Conservation (phyloP, 2,329 filamentous ascomycete genomes). For the Trichophyton mentagrophytes region DNA sequence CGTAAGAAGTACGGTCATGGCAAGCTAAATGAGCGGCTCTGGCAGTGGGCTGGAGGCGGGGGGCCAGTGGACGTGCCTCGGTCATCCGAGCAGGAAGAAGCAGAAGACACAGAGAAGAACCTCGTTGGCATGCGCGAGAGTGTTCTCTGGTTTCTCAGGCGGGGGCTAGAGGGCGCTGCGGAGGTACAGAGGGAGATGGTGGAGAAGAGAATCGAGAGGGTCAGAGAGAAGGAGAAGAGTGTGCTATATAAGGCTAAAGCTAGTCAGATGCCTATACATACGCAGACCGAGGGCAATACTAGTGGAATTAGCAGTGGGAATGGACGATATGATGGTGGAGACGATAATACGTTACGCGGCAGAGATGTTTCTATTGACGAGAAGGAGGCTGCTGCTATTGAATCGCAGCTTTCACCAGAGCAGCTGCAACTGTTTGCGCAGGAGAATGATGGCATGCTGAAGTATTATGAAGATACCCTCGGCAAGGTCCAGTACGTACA, state of each 20-base stretch:
- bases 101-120: constrained; percentile 57
- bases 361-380: constrained; percentile 19
- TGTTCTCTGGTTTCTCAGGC: constrained; percentile 69
- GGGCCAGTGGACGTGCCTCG: constrained; percentile 36
- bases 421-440: constrained; percentile 88
- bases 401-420: constrained; percentile 59
- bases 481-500: constrained; percentile 74
- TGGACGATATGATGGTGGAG: constrained; percentile 19
- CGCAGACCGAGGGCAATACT: constrained; percentile 1
- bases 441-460: constrained; percentile 84
- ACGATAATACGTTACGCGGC: constrained; percentile 18
- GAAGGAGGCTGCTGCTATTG: constrained; percentile 28
- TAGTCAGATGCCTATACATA: constrained; percentile 4
- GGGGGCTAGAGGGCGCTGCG: constrained; percentile 62
- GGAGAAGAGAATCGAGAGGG: constrained; percentile 70
- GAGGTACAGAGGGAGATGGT: constrained; percentile 81
- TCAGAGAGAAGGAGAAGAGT: constrained; percentile 81
- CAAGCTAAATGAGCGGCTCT: constrained; percentile 37
- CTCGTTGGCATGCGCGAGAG: constrained; percentile 63
- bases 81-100: constrained; percentile 53
- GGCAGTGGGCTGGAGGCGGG: constrained; percentile 49
- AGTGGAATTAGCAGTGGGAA: constrained; percentile 12
- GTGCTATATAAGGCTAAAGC: constrained; percentile 56
- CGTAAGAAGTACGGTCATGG: constrained; percentile 54
- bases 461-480: constrained; percentile 85